phyloP scores from a whole-genome alignment of 1,139 yeast species.

The Yamadazyma siamensis region DNA sequence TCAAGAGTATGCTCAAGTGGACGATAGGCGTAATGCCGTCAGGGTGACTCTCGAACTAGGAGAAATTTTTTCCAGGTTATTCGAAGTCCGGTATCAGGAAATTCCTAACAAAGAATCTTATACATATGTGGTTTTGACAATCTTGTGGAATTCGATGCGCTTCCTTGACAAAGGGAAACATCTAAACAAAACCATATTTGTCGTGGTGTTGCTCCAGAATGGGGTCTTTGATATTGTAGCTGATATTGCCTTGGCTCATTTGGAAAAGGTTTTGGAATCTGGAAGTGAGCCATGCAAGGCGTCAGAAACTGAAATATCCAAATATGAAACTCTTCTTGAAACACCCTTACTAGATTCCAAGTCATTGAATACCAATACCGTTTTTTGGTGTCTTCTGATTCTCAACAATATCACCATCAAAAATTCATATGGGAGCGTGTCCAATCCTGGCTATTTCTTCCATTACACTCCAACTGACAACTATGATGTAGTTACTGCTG shows the following conservation, averaged over 20 bases:
- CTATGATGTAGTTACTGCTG: slow-evolving; percentile 26
- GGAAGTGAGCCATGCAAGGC: too few relatives aligned
- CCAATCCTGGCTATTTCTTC: slow-evolving; percentile 24
- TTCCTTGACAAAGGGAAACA: slow-evolving; percentile 33
- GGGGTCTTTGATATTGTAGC: slow-evolving; percentile 36
- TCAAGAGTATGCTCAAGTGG: slow-evolving; percentile 34
- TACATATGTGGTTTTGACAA: slow-evolving; percentile 26
- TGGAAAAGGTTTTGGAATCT: neutral
- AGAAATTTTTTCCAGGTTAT: slow-evolving; percentile 21
- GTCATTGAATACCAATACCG: slow-evolving; percentile 1
- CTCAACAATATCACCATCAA: slow-evolving; percentile 35
- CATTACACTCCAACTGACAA: slow-evolving; percentile 14
- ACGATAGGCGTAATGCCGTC: slow-evolving; percentile 39
- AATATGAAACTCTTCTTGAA: too few relatives aligned
- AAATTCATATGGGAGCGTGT: slow-evolving; percentile 21
- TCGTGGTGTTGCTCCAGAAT: slow-evolving; percentile 43
- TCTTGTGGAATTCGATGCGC: slow-evolving; percentile 22
- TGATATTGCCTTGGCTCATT: slow-evolving; percentile 2
- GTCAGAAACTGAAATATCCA: too few relatives aligned
- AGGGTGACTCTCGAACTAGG: slow-evolving; percentile 38
- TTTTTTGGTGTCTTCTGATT: slow-evolving; percentile 14
- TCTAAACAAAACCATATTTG: slow-evolving; percentile 40
- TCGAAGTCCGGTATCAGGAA: slow-evolving; percentile 21
- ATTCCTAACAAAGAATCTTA: slow-evolving; percentile 21
- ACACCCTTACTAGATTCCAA: too few relatives aligned